Evolutionary conservation across 495 filamentous ascomycete species (phyloP).

Genomic region (Geopyxis carbonaria): DNA sequence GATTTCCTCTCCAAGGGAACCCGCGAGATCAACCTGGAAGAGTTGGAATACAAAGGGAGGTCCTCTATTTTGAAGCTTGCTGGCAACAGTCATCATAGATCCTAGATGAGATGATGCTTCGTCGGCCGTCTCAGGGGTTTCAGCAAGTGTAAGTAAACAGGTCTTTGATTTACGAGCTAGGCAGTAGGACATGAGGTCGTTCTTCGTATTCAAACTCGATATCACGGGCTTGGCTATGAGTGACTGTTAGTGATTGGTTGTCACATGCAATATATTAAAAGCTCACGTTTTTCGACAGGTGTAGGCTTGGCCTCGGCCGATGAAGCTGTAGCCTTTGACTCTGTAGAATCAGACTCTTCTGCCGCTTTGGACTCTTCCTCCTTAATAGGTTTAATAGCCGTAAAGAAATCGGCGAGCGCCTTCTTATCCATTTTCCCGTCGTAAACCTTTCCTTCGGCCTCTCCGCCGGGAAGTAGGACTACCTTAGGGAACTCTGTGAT

Average conservation of each 20-base stretch:
- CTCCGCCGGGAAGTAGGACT: conserved; percentile 60
- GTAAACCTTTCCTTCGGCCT: conserved; percentile 51
- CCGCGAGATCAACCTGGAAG: conserved; percentile 34
- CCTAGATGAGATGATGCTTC: conserved; percentile 40
- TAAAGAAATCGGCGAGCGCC: conserved; percentile 65
- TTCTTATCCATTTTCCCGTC: conserved; percentile 77
- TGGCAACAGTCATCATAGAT: conserved; percentile 52
- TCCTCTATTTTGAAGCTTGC: conserved; percentile 31
- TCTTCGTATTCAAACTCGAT: conserved; percentile 24
- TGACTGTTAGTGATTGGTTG: neutral
- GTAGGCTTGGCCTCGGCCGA: conserved; percentile 5
- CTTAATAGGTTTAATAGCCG: conserved; percentile 51
- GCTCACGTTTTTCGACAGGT: conserved; percentile 8
- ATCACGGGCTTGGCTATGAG: conserved; percentile 12
- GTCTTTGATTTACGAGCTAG: conserved; percentile 59
- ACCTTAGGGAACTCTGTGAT: conserved; percentile 64
- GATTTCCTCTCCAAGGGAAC: conserved; percentile 38
- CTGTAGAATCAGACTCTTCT: conserved; percentile 1
- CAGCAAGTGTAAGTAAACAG: conserved; percentile 59
- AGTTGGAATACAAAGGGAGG: conserved; percentile 12
- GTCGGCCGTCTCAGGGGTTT: conserved; percentile 35
- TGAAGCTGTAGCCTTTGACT: conserved; percentile 1
- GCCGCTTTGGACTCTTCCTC: conserved; percentile 29
- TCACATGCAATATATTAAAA: conserved; percentile 2
- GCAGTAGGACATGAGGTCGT: conserved; percentile 38